These are phyloP conservation scores for Vitis hybrid DNA, from an alignment of 177 flowering plant genomes.

Conservation along the genomic window DNA sequence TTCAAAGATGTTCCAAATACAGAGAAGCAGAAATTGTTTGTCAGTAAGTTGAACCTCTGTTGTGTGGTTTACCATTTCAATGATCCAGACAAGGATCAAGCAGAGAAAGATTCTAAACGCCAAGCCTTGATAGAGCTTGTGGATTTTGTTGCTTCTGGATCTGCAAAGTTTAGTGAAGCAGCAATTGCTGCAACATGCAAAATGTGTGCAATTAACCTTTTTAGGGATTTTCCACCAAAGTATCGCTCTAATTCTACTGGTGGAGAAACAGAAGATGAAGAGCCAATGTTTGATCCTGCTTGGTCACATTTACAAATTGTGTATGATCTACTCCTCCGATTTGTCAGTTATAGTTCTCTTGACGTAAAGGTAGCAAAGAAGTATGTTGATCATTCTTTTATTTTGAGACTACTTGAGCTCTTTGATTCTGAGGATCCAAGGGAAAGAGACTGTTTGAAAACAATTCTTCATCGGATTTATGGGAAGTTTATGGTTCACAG, in stretches of 20 bases:
- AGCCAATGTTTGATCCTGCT: conserved; percentile 59
- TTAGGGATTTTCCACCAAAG: conserved; percentile 57
- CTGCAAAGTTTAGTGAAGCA: conserved; percentile 52
- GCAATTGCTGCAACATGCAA: conserved; percentile 48
- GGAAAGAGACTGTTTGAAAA: conserved; percentile 65
- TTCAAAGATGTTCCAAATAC: conserved; percentile 55
- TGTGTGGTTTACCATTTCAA: conserved; percentile 37
- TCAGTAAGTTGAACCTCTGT: conserved; percentile 57
- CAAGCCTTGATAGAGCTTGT: conserved; percentile 50
- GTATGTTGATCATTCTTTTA: conserved; percentile 46
- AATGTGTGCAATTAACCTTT: conserved; percentile 52
- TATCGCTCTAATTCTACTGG: conserved; percentile 22
- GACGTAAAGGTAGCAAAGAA: conserved; percentile 53
- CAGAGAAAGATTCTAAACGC: conserved; percentile 43
- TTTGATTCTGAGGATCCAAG: conserved; percentile 68
- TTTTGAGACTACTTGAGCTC: conserved; percentile 48
- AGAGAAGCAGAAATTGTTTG: conserved; percentile 49
- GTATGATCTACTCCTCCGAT: conserved; percentile 50
- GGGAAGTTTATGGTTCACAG: conserved; percentile 70
- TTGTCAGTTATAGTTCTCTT: conserved; percentile 36
- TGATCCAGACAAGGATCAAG: conserved; percentile 34
- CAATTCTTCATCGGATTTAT: conserved; percentile 56
- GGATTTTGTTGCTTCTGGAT: conserved; percentile 53
- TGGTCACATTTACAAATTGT: conserved; percentile 64
- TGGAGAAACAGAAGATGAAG: conserved; percentile 53